phyloP scores from a whole-genome alignment of 108 stramenopile genomes.

The Aureococcus anophagefferens region DNA sequence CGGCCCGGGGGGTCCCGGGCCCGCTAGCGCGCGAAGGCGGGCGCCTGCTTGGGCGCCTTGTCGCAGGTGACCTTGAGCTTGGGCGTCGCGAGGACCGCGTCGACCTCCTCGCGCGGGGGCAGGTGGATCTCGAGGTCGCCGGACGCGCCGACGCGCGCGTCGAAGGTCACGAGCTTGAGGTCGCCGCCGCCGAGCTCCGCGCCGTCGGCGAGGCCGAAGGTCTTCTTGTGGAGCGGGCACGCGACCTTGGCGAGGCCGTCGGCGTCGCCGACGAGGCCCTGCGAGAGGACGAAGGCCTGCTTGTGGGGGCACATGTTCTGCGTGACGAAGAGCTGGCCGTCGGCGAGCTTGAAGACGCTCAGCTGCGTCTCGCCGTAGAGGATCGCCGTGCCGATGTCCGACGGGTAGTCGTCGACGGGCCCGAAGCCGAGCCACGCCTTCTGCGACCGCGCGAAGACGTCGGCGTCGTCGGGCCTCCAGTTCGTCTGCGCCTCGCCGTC shows the following conservation, averaged over 20 bases:
- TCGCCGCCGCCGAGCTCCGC: slow-evolving; percentile 57
- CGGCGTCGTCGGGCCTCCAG: slow-evolving; percentile 52
- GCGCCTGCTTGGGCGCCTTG: no score
- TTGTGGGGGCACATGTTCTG: slow-evolving; percentile 89
- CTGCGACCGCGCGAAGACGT: slow-evolving; percentile 67
- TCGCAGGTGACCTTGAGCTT: slow-evolving; percentile 53
- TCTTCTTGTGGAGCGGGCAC: slow-evolving; percentile 86
- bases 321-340: slow-evolving; percentile 69
- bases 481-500: slow-evolving; percentile 68
- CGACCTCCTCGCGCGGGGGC: slow-evolving; percentile 61
- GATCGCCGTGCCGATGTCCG: slow-evolving; percentile 69
- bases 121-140: slow-evolving; percentile 69
- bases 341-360: slow-evolving; percentile 72
- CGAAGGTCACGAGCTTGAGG: slow-evolving; percentile 72
- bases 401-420: slow-evolving; percentile 51
- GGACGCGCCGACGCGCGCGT: slow-evolving; percentile 59
- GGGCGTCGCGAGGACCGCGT: slow-evolving; percentile 70
- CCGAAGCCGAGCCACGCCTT: slow-evolving; percentile 75
- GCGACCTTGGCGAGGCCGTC: slow-evolving; percentile 72
- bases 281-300: slow-evolving; percentile 80
- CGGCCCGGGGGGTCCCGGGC: no score
- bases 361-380: slow-evolving; percentile 77
- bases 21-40: no score
- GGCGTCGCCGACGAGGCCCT: slow-evolving; percentile 71
- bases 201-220: slow-evolving; percentile 62